Conservation (phyloP, 2,329 filamentous ascomycete genomes). For the Hymenoscyphus albidus region DNA sequence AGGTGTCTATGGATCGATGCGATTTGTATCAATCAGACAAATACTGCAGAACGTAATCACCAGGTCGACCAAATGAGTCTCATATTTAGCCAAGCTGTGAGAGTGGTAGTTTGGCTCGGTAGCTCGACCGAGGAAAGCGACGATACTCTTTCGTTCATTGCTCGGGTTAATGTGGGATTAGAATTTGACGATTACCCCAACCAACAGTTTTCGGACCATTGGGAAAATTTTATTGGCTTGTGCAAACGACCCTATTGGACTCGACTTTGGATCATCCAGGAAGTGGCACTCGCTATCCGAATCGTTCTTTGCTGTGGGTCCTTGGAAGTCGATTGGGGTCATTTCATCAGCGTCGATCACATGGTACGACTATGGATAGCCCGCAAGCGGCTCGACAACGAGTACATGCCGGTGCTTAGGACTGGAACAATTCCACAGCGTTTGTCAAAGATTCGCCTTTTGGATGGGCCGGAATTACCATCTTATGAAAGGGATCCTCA, state of each 20-base stretch:
- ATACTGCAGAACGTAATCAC: too few relatives aligned
- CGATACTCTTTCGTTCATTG: too few relatives aligned
- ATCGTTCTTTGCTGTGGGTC: neutral
- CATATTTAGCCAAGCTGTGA: too few relatives aligned
- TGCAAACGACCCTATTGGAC: neutral
- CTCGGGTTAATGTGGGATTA: too few relatives aligned
- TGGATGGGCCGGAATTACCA: neutral
- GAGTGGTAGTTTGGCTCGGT: too few relatives aligned
- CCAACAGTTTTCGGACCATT: neutral
- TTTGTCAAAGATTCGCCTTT: neutral
- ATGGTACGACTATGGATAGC: neutral
- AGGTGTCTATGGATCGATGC: too few relatives aligned
- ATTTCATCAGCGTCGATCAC: neutral
- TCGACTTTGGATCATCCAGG: slow-evolving; percentile 1
- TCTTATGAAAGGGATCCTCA: neutral
- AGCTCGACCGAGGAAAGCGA: too few relatives aligned
- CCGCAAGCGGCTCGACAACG: too few relatives aligned
- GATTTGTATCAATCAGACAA: too few relatives aligned
- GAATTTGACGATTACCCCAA: neutral
- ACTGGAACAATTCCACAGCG: neutral
- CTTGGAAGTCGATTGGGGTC: neutral
- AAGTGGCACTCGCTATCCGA: neutral
- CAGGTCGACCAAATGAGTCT: too few relatives aligned
- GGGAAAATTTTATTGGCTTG: neutral
- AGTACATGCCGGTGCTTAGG: neutral